Base-by-base conservation (phyloP, 2,329 filamentous ascomycete species). In the Coniochaeta prunicola region DNA sequence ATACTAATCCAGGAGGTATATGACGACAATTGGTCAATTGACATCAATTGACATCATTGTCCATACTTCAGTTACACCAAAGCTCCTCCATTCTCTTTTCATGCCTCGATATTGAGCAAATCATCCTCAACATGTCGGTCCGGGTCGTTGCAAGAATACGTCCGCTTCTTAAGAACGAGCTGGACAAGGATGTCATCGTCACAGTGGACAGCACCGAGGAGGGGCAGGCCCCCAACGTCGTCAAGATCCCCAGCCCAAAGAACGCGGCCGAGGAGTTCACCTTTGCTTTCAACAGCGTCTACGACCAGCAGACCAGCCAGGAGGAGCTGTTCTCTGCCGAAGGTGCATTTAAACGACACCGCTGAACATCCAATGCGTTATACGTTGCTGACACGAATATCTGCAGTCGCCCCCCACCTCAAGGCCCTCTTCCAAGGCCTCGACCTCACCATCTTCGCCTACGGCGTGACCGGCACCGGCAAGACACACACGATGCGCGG, bases 401-500 rank as follows among this genome's bases (percentile, higher is more conserved):
- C n/a, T 17, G 6, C 30, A 96, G 92, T 97, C 65, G 82, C 91
- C 42, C 91, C 93, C 1, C 92, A 92, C 56, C 80, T 97, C 63
- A 97, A 96, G 72, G 89, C 94, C 58, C 84, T 97, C 10, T 97
- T 97, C 76, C 87, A 88, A 74, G 94, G 91, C 59, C 86, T 91
- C 69, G 90, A 96, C 74, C 84, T 93, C 45, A 96, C 91, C 12
- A 84, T 96, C 59, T 96, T 97, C 69, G 92, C 92, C 30, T 96
- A 97, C 71, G 92, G 92, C 61, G 91, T 93, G 60, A 96, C 92
- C 0, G 92, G 92, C 53, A 96, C 92, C 0, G 92, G 92, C 59
- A 97, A 97, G 76, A 97, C 92, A 60, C 91, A 96, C 74, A 97
- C 92, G 2, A 96, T 97, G 92, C 87, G 92, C 63, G 92, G 92